A percentile compares a stretch with the other conserved stretches of the same genome.
Evolutionary conservation across 805 yeast genomes (phyloP).

Genomic region (Tetrapisispora phaffii): DNA sequence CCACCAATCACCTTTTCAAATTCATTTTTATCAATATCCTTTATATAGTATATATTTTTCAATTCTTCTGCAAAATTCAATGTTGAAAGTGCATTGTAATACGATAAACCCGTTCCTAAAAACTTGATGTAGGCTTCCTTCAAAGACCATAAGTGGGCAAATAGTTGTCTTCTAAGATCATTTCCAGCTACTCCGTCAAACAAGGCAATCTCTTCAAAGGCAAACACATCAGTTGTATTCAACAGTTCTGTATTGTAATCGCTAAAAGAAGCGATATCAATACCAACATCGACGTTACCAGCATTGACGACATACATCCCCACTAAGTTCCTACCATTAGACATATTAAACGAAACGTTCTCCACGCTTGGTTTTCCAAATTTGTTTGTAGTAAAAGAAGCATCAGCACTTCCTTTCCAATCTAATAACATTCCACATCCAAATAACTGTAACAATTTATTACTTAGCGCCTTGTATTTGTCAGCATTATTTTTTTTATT

Average conservation of each 20-base stretch:
- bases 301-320: constrained; percentile 34
- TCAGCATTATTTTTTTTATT: constrained; percentile 31
- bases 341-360: constrained; percentile 39
- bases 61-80: neutral
- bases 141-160: constrained; percentile 65
- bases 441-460: constrained; percentile 38
- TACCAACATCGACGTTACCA: constrained; percentile 31
- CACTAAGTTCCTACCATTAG: constrained; percentile 46
- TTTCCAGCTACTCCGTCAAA: constrained; percentile 7
- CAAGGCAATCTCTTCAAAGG: constrained; percentile 26
- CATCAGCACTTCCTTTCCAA: neutral
- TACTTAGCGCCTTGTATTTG: constrained; percentile 34
- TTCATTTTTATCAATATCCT: neutral
- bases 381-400: constrained; percentile 24
- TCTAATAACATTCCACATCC: constrained; percentile 26
- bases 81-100: constrained; percentile 16
- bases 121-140: constrained; percentile 69
- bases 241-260: constrained; percentile 22
- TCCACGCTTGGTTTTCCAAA: constrained; percentile 50
- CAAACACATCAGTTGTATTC: constrained; percentile 37
- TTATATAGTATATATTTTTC: neutral
- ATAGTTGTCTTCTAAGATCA: constrained; percentile 18
- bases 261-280: constrained; percentile 38
- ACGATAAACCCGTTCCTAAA: constrained; percentile 48
- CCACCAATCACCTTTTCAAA: neutral